phyloP scores from a whole-genome alignment of 441 rosid species.

The Bocquillonia castaneifolia region DNA sequence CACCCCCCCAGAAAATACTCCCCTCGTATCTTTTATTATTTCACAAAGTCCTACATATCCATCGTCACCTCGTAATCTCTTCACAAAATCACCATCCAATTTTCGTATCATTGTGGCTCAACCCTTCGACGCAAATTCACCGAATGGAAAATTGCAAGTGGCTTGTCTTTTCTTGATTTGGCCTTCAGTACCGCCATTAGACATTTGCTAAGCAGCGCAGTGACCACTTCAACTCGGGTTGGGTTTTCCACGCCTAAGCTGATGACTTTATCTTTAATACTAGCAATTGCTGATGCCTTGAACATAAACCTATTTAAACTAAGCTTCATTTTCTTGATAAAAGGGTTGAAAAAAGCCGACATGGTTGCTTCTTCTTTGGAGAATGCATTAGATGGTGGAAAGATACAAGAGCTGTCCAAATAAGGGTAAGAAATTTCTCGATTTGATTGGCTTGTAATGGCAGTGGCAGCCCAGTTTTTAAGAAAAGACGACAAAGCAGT shows the following conservation, averaged over 20 bases:
- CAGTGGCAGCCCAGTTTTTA: conserved; percentile 25
- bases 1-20: no score
- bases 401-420: conserved; percentile 9
- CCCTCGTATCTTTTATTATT: background rate
- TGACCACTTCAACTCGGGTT: conserved; percentile 24
- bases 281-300: conserved; percentile 1
- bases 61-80: background rate
- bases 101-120: background rate
- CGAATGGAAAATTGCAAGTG: conserved; percentile 15
- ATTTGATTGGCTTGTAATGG: background rate
- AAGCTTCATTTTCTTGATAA: background rate
- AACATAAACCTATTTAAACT: conserved; percentile 14
- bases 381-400: conserved; percentile 10
- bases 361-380: background rate
- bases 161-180: background rate
- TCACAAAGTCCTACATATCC: background rate
- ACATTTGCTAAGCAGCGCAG: conserved; percentile 6
- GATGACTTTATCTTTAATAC: conserved; percentile 7
- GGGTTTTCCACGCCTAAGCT: background rate
- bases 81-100: background rate
- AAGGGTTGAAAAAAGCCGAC: background rate
- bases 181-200: background rate
- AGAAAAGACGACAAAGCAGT: conserved; percentile 17
- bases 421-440: background rate
- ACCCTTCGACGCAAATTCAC: conserved; percentile 23